Conservation (phyloP, 192 early-diverging fungal genomes). For the Diversispora epigaea region DNA sequence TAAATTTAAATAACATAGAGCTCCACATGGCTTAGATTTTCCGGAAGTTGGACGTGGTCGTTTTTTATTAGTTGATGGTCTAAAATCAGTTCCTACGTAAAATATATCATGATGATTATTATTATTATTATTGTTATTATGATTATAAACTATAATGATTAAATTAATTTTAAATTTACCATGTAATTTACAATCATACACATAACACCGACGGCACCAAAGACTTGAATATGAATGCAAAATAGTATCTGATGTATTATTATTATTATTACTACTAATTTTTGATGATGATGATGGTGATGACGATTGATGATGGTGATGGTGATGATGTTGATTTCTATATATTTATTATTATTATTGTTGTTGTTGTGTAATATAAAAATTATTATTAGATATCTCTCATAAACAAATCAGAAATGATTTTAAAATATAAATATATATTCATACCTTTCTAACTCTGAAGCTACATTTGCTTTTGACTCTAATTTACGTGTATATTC, state of each 20-base stretch:
- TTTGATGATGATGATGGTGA: neutral
- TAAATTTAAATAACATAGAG: slow-evolving; percentile 5
- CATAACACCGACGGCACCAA: slow-evolving; percentile 30
- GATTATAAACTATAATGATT: neutral
- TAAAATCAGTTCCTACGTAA: slow-evolving; percentile 13
- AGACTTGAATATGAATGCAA: slow-evolving; percentile 26
- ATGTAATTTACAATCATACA: slow-evolving; percentile 31
- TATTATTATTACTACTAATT: neutral
- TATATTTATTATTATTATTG: too few species aligned
- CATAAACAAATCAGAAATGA: too few species aligned
- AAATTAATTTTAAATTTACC: slow-evolving; percentile 11
- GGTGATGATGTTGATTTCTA: too few species aligned
- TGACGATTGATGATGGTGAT: neutral
- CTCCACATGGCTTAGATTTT: slow-evolving; percentile 6
- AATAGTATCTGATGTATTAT: neutral
- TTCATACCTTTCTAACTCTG: too few species aligned
- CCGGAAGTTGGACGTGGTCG: neutral
- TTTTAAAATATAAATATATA: too few species aligned
- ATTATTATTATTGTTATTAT: neutral
- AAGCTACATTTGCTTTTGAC: too few species aligned
- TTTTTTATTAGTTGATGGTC: slow-evolving; percentile 24
- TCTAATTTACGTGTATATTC: neutral
- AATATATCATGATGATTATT: neutral
- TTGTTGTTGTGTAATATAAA: too few species aligned
- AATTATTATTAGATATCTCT: too few species aligned